These are phyloP conservation scores for Aureobasidium zeae DNA, from an alignment of 2,329 filamentous ascomycete genomes.

Conservation along the genomic window DNA sequence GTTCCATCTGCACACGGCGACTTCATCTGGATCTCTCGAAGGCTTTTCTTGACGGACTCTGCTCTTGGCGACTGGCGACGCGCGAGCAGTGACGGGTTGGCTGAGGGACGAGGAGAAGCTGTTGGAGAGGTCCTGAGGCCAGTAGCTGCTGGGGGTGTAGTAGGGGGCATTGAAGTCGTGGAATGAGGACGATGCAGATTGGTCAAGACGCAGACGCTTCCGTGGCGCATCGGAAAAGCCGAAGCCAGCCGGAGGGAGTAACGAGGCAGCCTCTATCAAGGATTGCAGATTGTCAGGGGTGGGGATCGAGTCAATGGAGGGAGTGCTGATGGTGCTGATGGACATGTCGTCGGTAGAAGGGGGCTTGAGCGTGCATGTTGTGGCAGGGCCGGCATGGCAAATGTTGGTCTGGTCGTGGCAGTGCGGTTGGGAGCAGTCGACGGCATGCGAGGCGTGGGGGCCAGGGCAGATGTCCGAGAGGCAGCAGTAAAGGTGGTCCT, in stretches of 20 bases:
- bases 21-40: constrained; percentile 1
- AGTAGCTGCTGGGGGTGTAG: constrained; percentile 3
- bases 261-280: constrained; percentile 12
- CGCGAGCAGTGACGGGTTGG: neutral
- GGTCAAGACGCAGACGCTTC: constrained; percentile 12
- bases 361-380: neutral
- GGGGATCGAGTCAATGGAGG: constrained; percentile 9
- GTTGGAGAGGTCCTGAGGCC: neutral
- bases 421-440: constrained; percentile 5
- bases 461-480: constrained; percentile 14
- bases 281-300: constrained; percentile 14
- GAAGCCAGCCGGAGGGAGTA: neutral
- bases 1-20: constrained; percentile 9
- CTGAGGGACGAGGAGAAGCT: constrained; percentile 1
- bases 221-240: neutral
- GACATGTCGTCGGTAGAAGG: constrained; percentile 7
- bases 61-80: neutral
- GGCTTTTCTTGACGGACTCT: neutral
- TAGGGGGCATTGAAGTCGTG: neutral
- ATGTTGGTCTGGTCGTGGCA: neutral
- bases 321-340: constrained; percentile 15
- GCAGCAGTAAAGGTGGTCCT: constrained; percentile 11
- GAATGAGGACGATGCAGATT: neutral
- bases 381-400: constrained; percentile 3
- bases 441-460: neutral